Evolutionary conservation across 768 basidiomycete genomes (phyloP).

Genomic region (Trametes coccinea): DNA sequence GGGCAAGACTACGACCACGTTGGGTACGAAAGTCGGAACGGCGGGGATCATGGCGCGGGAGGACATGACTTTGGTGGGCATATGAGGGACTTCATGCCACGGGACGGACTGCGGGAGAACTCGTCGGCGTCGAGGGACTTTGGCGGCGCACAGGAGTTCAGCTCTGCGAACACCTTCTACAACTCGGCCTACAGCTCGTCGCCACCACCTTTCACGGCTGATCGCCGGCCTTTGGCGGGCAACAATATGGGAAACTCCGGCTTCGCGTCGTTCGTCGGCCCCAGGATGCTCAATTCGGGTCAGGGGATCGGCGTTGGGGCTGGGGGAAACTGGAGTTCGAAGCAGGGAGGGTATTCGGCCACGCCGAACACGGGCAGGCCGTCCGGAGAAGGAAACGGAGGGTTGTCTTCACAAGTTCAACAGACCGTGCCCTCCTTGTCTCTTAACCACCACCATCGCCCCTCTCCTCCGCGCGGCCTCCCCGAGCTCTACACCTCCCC

Average conservation of each 20-base stretch:
- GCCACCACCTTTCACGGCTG: conserved; percentile 25
- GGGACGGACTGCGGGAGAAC: conserved; percentile 23
- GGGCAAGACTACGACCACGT: conserved; percentile 27
- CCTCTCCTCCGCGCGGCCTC: conserved; percentile 28
- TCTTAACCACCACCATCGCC: conserved; percentile 33
- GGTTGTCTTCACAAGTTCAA: conserved; percentile 28
- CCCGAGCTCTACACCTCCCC: conserved; percentile 25
- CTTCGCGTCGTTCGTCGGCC: conserved; percentile 26
- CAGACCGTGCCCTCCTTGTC: conserved; percentile 26
- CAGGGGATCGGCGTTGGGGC: conserved; percentile 24
- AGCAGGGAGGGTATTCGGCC: conserved; percentile 21
- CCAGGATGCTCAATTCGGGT: conserved; percentile 24
- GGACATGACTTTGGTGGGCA: conserved; percentile 19
- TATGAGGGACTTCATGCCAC: conserved; percentile 14
- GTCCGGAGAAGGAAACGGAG: conserved; percentile 16
- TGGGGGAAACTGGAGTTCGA: conserved; percentile 20
- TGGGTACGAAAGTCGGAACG: conserved; percentile 23
- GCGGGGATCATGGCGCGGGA: conserved; percentile 14
- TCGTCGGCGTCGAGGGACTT: conserved; percentile 16
- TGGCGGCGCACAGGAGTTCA: conserved; percentile 14
- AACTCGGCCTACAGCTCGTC: conserved; percentile 26
- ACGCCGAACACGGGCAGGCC: conserved; percentile 23
- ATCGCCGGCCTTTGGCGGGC: conserved; percentile 22
- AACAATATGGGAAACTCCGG: conserved; percentile 22
- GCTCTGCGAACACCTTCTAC: conserved; percentile 12